phyloP scores from a whole-genome alignment of 345 rosid species.

The Eucalyptus dawsonii region DNA sequence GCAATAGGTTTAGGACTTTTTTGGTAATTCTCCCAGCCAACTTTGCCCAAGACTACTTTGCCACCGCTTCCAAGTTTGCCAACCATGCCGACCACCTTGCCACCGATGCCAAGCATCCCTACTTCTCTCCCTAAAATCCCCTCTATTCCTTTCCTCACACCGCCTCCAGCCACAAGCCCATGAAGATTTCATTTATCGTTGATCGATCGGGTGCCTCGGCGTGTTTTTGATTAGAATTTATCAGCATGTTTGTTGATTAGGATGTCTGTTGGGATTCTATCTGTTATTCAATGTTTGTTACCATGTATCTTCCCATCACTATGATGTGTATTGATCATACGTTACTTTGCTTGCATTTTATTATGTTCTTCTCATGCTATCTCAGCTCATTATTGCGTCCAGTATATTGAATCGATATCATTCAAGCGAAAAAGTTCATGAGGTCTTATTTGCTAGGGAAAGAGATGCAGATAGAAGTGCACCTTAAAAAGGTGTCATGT shows the following conservation, averaged over 20 bases:
- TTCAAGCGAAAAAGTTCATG: not conserved
- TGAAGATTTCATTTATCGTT: not conserved
- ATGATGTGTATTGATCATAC: not conserved
- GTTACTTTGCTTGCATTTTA: not conserved
- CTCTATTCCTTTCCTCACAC: constrained; percentile 16
- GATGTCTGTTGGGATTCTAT: not conserved
- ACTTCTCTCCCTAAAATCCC: constrained; percentile 11
- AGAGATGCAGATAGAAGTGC: too few species aligned
- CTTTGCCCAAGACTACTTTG: not conserved
- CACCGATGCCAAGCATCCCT: constrained; percentile 5
- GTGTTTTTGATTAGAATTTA: not conserved
- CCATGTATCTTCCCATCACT: not conserved
- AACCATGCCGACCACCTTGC: too few species aligned
- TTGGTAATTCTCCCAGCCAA: too few species aligned
- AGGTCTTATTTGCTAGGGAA: too few species aligned
- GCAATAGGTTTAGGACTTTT: too few species aligned
- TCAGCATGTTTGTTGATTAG: not conserved
- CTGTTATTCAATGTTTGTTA: not conserved
- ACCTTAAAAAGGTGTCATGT: too few species aligned
- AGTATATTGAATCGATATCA: not conserved
- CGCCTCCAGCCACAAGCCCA: constrained; percentile 9
- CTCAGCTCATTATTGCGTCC: not conserved
- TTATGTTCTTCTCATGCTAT: not conserved
- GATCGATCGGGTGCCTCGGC: not conserved
- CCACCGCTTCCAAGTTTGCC: not conserved